Percentiles rank a stretch among this genome's conserved stretches.
phyloP scores from a whole-genome alignment of 2,329 filamentous ascomycete genomes.

The Madurella mycetomatis region DNA sequence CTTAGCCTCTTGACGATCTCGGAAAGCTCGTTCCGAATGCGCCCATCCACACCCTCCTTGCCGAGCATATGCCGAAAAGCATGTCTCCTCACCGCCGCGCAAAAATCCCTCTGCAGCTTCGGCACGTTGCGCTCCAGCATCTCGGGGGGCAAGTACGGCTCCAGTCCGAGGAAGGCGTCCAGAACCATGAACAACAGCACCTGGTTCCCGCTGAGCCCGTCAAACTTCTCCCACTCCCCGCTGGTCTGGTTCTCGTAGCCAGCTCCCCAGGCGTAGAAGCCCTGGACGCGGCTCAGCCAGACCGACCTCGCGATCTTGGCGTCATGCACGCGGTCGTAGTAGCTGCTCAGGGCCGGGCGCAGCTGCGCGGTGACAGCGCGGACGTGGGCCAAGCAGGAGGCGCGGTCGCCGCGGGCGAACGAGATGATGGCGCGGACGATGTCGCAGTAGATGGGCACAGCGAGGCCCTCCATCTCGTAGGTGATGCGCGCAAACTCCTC shows the following conservation, averaged over 20 bases:
- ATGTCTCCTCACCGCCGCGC: constrained; percentile 22
- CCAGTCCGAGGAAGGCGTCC: constrained; percentile 34
- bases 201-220: constrained; percentile 36
- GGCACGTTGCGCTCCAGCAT: constrained; percentile 27
- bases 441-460: constrained; percentile 28
- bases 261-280: constrained; percentile 35
- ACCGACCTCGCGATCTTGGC: constrained; percentile 25
- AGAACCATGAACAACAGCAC: constrained; percentile 32
- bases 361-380: constrained; percentile 19
- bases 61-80: constrained; percentile 22
- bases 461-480: constrained; percentile 28
- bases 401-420: constrained; percentile 23
- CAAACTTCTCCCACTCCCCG: constrained; percentile 28
- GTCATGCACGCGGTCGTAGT: constrained; percentile 30
- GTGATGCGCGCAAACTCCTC: constrained; percentile 32
- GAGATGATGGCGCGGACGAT: constrained; percentile 27
- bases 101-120: constrained; percentile 26
- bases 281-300: constrained; percentile 34
- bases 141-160: constrained; percentile 28
- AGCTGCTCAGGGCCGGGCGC: constrained; percentile 25
- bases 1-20: constrained; percentile 31
- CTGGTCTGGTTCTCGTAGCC: constrained; percentile 22
- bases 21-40: constrained; percentile 25
- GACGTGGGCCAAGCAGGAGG: constrained; percentile 21
- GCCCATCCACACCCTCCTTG: constrained; percentile 19